A percentile compares a stretch with the other conserved stretches of the same genome.
Conservation (phyloP, 2,329 filamentous ascomycete species). For the Bretziella fagacearum region DNA sequence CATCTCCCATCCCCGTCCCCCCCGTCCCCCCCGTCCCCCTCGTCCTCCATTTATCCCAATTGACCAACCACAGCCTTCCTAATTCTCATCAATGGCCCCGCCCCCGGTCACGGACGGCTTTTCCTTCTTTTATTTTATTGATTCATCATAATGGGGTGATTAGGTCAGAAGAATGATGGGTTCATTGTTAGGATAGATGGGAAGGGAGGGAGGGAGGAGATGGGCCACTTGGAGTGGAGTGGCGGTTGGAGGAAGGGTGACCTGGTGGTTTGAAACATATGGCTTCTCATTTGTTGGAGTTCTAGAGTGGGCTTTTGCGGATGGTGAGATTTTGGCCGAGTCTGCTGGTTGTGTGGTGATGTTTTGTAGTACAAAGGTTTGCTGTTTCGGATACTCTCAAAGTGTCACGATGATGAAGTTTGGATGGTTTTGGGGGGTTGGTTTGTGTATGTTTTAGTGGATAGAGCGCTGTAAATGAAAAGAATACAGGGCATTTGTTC, state of each 20-base stretch:
- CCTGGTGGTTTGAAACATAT: conserved; percentile 10
- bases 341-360: background rate
- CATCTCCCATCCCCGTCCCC: background rate
- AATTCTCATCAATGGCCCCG: conserved; percentile 5
- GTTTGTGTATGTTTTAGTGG: background rate
- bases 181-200: background rate
- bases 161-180: background rate
- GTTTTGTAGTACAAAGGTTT: background rate
- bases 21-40: background rate
- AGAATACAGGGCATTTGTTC: too few species aligned
- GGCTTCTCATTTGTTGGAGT: conserved; percentile 7
- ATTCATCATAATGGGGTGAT: too few species aligned
- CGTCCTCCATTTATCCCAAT: background rate
- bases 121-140: background rate
- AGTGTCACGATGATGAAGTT: too few species aligned
- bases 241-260: too few species aligned
- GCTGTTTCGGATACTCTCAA: too few species aligned
- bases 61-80: conserved; percentile 3
- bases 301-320: background rate
- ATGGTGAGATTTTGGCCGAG: background rate
- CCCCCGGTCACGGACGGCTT: background rate
- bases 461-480: too few species aligned
- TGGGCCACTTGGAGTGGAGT: too few species aligned
- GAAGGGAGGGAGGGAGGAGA: too few species aligned
- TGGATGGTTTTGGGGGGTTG: too few species aligned